Percentiles rank a stretch among this genome's conserved stretches.
phyloP scores from a whole-genome alignment of 2,329 filamentous ascomycete species.

The Penicillium sp. region DNA sequence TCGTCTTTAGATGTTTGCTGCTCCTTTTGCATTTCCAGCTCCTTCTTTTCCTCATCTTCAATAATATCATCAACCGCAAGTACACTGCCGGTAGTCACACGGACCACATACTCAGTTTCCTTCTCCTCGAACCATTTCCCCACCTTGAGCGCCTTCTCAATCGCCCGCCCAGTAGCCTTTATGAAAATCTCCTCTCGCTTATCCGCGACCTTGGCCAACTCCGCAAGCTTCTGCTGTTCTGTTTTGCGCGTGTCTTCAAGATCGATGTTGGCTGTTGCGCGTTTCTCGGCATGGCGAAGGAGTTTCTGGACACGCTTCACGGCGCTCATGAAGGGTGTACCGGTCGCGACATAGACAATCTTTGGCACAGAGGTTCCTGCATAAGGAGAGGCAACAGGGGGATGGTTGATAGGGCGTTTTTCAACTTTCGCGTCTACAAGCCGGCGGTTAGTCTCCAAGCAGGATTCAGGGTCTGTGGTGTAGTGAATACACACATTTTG shows the following conservation, averaged over 20 bases:
- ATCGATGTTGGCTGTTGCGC: conserved; percentile 47
- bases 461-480: conserved; percentile 1
- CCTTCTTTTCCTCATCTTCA: conserved; percentile 36
- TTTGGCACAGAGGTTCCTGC: conserved; percentile 52
- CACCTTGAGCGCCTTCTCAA: conserved; percentile 57
- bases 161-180: conserved; percentile 62
- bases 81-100: conserved; percentile 57
- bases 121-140: conserved; percentile 59
- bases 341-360: conserved; percentile 57
- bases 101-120: conserved; percentile 51
- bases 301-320: conserved; percentile 62
- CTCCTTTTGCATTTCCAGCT: conserved; percentile 26
- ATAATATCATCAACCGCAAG: conserved; percentile 63
- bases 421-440: conserved; percentile 49
- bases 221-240: conserved; percentile 33
- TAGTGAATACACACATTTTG: conserved; percentile 31
- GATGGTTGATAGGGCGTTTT: conserved; percentile 61
- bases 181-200: conserved; percentile 55
- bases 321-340: conserved; percentile 59
- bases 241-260: conserved; percentile 33
- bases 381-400: conserved; percentile 56
- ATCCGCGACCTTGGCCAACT: conserved; percentile 35
- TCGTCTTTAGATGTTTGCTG: conserved; percentile 18
- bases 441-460: conserved; percentile 5
- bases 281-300: conserved; percentile 54